Percentiles rank a stretch among this genome's conserved stretches.
These are phyloP conservation scores for Quercus mongolica DNA, from an alignment of 306 rosid genomes.

Conservation along the genomic window DNA sequence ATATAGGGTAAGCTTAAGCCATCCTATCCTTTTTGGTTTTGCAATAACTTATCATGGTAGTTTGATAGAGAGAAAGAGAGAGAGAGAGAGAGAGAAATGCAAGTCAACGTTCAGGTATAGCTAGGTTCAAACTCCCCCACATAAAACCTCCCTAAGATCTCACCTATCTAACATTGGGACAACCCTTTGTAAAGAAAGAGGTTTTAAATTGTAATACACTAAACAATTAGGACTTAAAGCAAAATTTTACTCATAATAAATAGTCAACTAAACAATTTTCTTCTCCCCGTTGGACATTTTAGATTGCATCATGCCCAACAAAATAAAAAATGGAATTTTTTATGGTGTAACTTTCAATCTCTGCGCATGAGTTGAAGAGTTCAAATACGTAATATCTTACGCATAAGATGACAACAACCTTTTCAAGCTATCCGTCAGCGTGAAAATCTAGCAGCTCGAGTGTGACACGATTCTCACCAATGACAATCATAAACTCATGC, in stretches of 20 bases:
- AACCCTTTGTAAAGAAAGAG: background rate
- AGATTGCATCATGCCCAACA: background rate
- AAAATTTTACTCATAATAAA: conserved; percentile 9
- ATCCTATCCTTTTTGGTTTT: background rate
- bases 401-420: conserved; percentile 1
- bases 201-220: background rate
- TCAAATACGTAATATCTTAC: conserved; percentile 10
- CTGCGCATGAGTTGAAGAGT: conserved; percentile 29
- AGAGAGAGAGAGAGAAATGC: background rate
- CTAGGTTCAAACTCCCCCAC: conserved; percentile 43
- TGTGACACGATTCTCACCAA: background rate
- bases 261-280: background rate
- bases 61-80: background rate
- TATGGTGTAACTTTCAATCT: background rate
- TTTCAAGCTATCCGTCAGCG: background rate
- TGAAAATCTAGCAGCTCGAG: conserved; percentile 6
- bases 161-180: conserved; percentile 27
- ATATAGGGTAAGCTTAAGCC: conserved; percentile 9
- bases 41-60: background rate
- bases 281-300: conserved; percentile 7
- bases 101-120: conserved; percentile 49
- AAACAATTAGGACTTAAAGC: background rate
- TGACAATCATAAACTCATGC: background rate
- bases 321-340: background rate
- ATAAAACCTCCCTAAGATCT: conserved; percentile 68